Evolutionary conservation across 805 yeast species (phyloP), one percentile per base, ranked within the genome.

Genomic region (Saccharomycopsis sp.): DNA sequence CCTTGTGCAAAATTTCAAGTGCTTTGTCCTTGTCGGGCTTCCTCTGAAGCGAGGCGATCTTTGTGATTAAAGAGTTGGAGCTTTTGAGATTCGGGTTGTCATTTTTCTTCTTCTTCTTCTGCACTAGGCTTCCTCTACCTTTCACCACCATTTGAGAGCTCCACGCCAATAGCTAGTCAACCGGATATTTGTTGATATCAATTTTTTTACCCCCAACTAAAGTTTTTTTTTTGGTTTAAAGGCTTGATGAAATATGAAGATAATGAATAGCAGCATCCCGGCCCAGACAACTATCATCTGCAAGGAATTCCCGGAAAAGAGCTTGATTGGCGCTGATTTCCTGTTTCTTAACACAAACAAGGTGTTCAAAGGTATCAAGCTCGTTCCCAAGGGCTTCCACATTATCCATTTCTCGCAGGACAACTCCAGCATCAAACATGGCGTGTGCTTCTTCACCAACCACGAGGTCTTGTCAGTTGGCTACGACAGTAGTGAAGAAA

Each of bases 1-100:
- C 67, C 34, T 79, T 75, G 48, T 80, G 82, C 3, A 87, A 65
- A 30, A 83, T 49, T 13, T 73, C 71, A 22, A 71, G 54, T 0
- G 86, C 85, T 26, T 64, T 60, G 20, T 73, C 78, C 23, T 60
- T 57, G 6, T 60, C 51, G 18, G 69, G 67, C 50, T 67, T 69
- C 30, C 17, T 36, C 48, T 76, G 69, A 27, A 77, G 60, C 1
- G 73, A 76, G 2, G 71, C 52, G 48, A 67, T 50, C 34, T 52
- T 50, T 2, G 34, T 42, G 6, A 63, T 58, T 21, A 22, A 39
- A 1, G 53, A 52, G 41, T 61, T 63, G 16, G 57, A 53, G n/a
- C 27, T 25, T n/a, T 9, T 9, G 12, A 9, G 9, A n/a, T 25
- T 25, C 27, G 27, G 27, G 12, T 25, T 9, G n/a, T n/a, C 27